phyloP scores from a whole-genome alignment of 805 yeast genomes.

The Lachancea sp. region DNA sequence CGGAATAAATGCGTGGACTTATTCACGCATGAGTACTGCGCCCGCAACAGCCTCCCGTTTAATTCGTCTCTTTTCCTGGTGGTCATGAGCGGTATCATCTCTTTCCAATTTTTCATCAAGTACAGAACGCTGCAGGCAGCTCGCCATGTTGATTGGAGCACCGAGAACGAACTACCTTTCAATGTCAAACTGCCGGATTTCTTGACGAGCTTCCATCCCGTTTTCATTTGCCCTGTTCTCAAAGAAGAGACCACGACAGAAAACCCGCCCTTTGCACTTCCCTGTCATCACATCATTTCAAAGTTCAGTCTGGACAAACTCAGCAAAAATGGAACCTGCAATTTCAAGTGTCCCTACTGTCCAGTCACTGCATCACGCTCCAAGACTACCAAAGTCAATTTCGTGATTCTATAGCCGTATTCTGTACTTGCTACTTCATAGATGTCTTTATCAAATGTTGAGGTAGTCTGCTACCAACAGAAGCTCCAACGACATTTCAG shows the following conservation, averaged over 20 bases:
- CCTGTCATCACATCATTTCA: conserved; percentile 60
- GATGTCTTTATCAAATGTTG: conserved; percentile 15
- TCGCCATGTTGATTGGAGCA: conserved; percentile 43
- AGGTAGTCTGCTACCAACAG: conserved; percentile 85
- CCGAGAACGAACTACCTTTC: conserved; percentile 54
- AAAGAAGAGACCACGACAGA: conserved; percentile 56
- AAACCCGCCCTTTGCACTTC: conserved; percentile 58
- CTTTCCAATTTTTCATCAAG: conserved; percentile 49
- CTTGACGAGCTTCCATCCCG: conserved; percentile 50
- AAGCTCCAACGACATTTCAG: conserved; percentile 87
- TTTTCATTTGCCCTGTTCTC: conserved; percentile 65
- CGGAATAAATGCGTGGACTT: conserved; percentile 23
- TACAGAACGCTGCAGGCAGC: conserved; percentile 33
- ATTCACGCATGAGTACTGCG: conserved; percentile 46
- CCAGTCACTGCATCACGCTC: conserved; percentile 43
- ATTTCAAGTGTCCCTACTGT: conserved; percentile 69
- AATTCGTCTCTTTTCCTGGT: conserved; percentile 50
- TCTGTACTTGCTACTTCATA: no score
- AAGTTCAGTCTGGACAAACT: conserved; percentile 46
- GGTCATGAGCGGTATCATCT: conserved; percentile 45
- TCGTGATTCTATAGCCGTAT: conserved; percentile 23
- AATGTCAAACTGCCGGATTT: conserved; percentile 49
- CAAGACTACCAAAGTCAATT: conserved; percentile 42
- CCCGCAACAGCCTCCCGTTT: conserved; percentile 41
- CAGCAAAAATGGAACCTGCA: conserved; percentile 36